Evolutionary conservation across 768 basidiomycete species (phyloP).

Genomic region (Termitomyces sp.): DNA sequence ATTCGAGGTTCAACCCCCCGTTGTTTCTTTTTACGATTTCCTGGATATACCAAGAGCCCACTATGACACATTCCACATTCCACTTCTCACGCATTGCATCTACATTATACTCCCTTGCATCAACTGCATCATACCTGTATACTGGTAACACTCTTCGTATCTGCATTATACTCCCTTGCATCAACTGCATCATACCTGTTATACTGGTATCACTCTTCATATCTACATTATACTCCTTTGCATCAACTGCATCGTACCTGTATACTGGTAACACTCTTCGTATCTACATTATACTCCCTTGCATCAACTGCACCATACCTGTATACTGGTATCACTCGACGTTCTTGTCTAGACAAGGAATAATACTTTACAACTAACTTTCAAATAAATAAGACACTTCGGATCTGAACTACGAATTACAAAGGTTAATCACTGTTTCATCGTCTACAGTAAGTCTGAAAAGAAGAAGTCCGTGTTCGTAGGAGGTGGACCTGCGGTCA

Average conservation of each 20-base stretch:
- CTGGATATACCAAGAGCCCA: slow-evolving; percentile 18
- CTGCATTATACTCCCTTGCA: slow-evolving; percentile 31
- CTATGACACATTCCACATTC: slow-evolving; percentile 10
- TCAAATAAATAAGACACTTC: not conserved
- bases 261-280: slow-evolving; percentile 16
- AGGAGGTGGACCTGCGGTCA: slow-evolving; percentile 76
- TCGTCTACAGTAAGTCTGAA: slow-evolving; percentile 48
- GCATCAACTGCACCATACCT: slow-evolving; percentile 57
- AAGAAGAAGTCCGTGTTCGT: slow-evolving; percentile 82
- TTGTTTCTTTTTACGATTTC: slow-evolving; percentile 25
- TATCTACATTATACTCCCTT: slow-evolving; percentile 22
- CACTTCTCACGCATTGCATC: slow-evolving; percentile 8
- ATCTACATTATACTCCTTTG: slow-evolving; percentile 25
- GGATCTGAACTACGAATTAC: not conserved
- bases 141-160: slow-evolving; percentile 12
- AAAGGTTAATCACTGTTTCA: not conserved
- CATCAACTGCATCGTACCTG: slow-evolving; percentile 55
- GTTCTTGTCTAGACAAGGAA: not conserved
- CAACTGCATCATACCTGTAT: slow-evolving; percentile 48
- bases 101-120: slow-evolving; percentile 35
- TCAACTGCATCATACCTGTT: slow-evolving; percentile 50
- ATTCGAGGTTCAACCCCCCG: slow-evolving; percentile 84
- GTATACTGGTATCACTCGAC: slow-evolving; percentile 17
- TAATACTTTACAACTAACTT: not conserved
- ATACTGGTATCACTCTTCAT: slow-evolving; percentile 16